These are phyloP conservation scores for Plectosphaerella plurivora DNA, from an alignment of 2,329 filamentous ascomycete genomes.

Conservation along the genomic window DNA sequence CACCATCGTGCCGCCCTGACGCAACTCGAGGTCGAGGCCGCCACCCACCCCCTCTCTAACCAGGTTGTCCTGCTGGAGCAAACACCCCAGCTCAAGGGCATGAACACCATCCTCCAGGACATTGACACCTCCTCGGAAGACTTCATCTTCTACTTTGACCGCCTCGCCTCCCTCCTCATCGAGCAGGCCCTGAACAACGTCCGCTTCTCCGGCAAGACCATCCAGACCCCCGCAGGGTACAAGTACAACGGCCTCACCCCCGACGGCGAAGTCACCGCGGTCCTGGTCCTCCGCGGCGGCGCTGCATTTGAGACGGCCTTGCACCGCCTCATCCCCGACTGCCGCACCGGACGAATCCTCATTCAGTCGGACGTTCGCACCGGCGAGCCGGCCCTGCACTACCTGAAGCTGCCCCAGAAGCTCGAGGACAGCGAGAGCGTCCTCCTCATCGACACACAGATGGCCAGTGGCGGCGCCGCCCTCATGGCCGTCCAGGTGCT, in stretches of 20 bases:
- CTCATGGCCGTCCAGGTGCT: slow-evolving; percentile 97
- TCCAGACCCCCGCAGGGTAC: slow-evolving; percentile 68
- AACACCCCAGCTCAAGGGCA: slow-evolving; percentile 76
- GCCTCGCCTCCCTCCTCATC: slow-evolving; percentile 77
- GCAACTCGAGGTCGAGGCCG: slow-evolving; percentile 67
- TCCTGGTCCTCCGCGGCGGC: slow-evolving; percentile 84
- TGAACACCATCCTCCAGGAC: slow-evolving; percentile 87
- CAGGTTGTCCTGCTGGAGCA: slow-evolving; percentile 71
- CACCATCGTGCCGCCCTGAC: slow-evolving; percentile 76
- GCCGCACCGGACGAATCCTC: slow-evolving; percentile 79
- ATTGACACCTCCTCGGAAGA: slow-evolving; percentile 77
- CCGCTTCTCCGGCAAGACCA: slow-evolving; percentile 57
- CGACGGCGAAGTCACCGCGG: slow-evolving; percentile 74
- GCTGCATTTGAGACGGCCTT: slow-evolving; percentile 84
- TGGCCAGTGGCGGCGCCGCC: slow-evolving; percentile 80
- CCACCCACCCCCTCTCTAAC: slow-evolving; percentile 67
- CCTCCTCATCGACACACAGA: slow-evolving; percentile 85
- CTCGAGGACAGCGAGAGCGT: slow-evolving; percentile 75
- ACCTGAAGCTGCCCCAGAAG: slow-evolving; percentile 71
- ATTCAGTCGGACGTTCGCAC: slow-evolving; percentile 85
- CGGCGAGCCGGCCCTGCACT: slow-evolving; percentile 90
- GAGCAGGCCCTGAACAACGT: slow-evolving; percentile 79
- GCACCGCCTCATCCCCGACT: slow-evolving; percentile 87
- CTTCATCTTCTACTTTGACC: slow-evolving; percentile 97
- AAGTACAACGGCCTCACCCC: slow-evolving; percentile 68